Evolutionary conservation across 306 rosid genomes (phyloP), one percentile per base, ranked within the genome.

Genomic region (Quercus bicolor): DNA sequence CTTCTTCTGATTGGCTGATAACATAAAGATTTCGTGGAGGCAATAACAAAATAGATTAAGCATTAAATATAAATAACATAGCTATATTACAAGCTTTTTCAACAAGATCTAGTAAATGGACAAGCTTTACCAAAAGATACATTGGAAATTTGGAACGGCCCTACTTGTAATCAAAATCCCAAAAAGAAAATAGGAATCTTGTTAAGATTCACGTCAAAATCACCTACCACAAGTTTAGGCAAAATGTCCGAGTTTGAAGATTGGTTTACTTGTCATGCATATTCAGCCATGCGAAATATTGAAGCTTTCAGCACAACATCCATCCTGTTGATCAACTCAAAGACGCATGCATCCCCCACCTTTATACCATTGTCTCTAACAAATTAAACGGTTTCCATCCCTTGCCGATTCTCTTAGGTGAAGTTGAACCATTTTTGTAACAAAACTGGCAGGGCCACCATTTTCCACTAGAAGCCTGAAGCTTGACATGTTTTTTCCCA

Each of bases 351-450:
- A 73, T 87, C 93, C 19, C 89, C 87, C 1, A 0, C 29, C 33
- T 70, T 23, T 78, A 85, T 56, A 13, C 56, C 4, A 21, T 68
- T 72, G 6, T 69, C 82, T 45, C 2, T 76, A 1, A 15, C 19
- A 73, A n/a, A n/a, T n/a, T n/a, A n/a, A 88, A 83, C 9, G 26
- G 2, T 2, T 0, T 0, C 83, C 87, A 80, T n/a, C 91, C 88
- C 56, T 6, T 68, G 34, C 77, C 66, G 20, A 75, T 59, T 57
- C 16, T 65, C 68, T 24, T 2, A 0, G 1, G 21, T 31, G 5
- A 28, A 6, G 4, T 6, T 29, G 43, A 5, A 14, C 20, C 4
- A 21, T 11, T 6, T 12, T 8, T 6, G 20, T 4, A 0, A 29
- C 4, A 1, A 40, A 75, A 82, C 62, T 0, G 3, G 9, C 31